Evolutionary conservation across 345 rosid species (phyloP).

Genomic region (Erodium maritimum): DNA sequence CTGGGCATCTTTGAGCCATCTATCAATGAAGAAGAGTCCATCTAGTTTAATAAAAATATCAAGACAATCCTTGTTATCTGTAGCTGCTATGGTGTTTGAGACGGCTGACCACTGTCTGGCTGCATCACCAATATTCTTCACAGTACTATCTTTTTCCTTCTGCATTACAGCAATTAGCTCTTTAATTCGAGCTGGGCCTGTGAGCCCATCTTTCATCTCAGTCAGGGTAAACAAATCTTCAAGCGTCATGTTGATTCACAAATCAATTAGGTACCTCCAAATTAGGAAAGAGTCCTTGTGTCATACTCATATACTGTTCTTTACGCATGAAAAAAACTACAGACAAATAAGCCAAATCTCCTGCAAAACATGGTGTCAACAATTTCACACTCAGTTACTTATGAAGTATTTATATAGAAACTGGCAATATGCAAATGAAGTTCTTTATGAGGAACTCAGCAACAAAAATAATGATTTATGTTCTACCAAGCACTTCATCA

Average conservation of each 20-base stretch:
- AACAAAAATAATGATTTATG: no score
- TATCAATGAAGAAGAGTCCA: constrained; percentile 57
- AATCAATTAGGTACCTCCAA: constrained; percentile 22
- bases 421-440: no score
- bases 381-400: constrained; percentile 6
- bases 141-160: constrained; percentile 48
- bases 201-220: constrained; percentile 88
- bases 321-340: constrained; percentile 28
- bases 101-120: constrained; percentile 86
- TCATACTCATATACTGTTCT: constrained; percentile 12
- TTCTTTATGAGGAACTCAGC: no score
- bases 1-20: constrained; percentile 67
- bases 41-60: constrained; percentile 74
- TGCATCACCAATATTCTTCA: constrained; percentile 60
- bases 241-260: constrained; percentile 61
- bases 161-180: constrained; percentile 67
- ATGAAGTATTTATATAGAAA: no score
- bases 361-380: constrained; percentile 20
- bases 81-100: constrained; percentile 65
- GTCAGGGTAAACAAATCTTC: constrained; percentile 84
- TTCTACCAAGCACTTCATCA: no score
- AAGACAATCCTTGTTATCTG: constrained; percentile 77
- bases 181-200: constrained; percentile 55
- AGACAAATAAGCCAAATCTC: constrained; percentile 5
- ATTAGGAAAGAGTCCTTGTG: constrained; percentile 15